Evolutionary conservation across 768 basidiomycete genomes (phyloP).

Genomic region (Serendipita sp.): DNA sequence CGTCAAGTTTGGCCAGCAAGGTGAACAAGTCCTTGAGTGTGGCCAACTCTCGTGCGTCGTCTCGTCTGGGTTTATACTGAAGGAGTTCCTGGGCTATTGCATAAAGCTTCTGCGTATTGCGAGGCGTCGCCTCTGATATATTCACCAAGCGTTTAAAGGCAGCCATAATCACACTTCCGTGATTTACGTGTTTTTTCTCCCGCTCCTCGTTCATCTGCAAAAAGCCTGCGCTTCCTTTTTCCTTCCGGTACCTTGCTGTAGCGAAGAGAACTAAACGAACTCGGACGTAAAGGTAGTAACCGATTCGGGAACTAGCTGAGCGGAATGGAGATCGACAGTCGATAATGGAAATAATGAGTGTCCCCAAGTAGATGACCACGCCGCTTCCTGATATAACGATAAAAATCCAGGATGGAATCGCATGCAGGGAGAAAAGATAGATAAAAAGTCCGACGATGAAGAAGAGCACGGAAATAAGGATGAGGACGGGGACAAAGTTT

Average conservation of each 20-base stretch:
- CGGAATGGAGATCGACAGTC: background rate
- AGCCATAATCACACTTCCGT: background rate
- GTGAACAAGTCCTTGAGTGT: background rate
- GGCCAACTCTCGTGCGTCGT: background rate
- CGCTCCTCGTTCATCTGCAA: too few relatives aligned
- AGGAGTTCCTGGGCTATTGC: background rate
- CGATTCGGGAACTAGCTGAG: too few relatives aligned
- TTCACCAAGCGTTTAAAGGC: background rate
- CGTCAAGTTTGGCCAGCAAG: background rate
- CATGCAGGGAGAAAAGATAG: background rate
- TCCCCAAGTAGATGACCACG: background rate
- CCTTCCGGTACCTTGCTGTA: too few relatives aligned
- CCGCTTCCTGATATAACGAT: background rate
- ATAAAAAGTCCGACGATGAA: background rate
- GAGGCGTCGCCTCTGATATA: background rate
- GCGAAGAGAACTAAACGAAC: too few relatives aligned
- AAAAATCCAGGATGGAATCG: background rate
- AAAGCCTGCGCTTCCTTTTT: too few relatives aligned
- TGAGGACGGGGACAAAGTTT: background rate
- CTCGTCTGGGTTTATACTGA: background rate
- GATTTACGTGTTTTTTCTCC: background rate
- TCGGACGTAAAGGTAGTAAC: too few relatives aligned
- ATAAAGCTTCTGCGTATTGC: background rate
- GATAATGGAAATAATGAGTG: background rate
- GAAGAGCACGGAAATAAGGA: background rate